phyloP scores from a whole-genome alignment of 2,329 filamentous ascomycete genomes.

The Colletotrichum cereale region DNA sequence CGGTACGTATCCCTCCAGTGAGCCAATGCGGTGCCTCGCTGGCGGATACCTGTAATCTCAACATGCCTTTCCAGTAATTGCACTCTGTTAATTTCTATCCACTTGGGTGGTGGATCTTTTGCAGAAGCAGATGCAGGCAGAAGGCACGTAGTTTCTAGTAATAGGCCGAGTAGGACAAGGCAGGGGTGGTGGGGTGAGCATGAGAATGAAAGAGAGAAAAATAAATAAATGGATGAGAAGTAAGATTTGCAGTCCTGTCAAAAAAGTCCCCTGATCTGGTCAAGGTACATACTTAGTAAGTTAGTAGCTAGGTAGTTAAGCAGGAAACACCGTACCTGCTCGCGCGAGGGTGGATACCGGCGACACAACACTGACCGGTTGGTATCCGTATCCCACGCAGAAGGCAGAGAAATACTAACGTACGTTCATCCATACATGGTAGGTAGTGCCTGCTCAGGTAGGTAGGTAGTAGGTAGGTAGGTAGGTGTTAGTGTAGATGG shows the following conservation, averaged over 20 bases:
- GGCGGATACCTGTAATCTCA: slow-evolving; percentile 9
- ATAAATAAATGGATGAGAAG: neutral
- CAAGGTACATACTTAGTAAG: slow-evolving; percentile 1
- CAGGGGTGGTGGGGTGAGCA: neutral
- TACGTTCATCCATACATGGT: no score
- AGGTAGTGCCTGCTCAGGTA: no score
- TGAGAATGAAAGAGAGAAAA: neutral
- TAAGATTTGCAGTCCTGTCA: slow-evolving; percentile 1
- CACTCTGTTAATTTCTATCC: neutral
- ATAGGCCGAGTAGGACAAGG: slow-evolving; percentile 2
- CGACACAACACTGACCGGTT: neutral
- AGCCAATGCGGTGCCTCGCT: neutral
- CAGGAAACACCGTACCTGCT: neutral
- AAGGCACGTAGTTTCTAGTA: neutral
- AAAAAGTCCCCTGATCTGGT: slow-evolving; percentile 22
- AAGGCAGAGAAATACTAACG: neutral
- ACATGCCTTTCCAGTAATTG: slow-evolving; percentile 8
- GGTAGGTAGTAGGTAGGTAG: no score
- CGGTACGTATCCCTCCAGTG: neutral
- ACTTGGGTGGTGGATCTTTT: slow-evolving; percentile 1
- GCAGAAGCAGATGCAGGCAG: slow-evolving; percentile 12
- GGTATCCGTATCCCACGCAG: neutral
- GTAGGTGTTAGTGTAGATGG: neutral
- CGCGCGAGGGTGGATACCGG: neutral
- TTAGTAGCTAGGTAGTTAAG: neutral